Evolutionary conservation across 2,329 filamentous ascomycete genomes (phyloP).

Genomic region (Helicocarpus griseus): DNA sequence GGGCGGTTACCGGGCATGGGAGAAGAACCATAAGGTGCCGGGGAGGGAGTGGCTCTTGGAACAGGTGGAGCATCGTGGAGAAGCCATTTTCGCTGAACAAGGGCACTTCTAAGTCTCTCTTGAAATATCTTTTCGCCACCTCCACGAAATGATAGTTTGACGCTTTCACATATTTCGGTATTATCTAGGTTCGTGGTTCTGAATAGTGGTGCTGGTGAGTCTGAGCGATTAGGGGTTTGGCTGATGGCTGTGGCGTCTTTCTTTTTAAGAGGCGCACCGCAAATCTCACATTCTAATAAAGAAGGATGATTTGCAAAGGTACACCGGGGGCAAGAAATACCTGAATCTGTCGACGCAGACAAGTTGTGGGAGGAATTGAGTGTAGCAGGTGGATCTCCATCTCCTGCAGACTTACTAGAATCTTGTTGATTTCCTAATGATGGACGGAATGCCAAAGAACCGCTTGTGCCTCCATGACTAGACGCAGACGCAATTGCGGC

Average conservation of each 20-base stretch:
- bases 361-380: not conserved
- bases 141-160: constrained; percentile 85
- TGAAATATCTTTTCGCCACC: constrained; percentile 86
- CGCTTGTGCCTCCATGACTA: constrained; percentile 29
- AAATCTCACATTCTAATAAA: constrained; percentile 79
- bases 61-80: constrained; percentile 81
- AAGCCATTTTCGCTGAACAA: constrained; percentile 93
- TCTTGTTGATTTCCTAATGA: not conserved
- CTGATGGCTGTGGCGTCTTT: constrained; percentile 32
- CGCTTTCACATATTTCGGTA: constrained; percentile 57
- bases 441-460: constrained; percentile 1
- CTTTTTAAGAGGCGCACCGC: constrained; percentile 63
- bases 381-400: not conserved
- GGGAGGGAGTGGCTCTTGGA: constrained; percentile 48
- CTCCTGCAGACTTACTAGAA: not conserved
- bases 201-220: constrained; percentile 69
- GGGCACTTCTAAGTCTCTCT: constrained; percentile 75
- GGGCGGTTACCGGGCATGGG: constrained; percentile 16
- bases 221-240: constrained; percentile 40
- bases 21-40: too few species aligned
- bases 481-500: constrained; percentile 68
- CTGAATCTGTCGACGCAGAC: not conserved
- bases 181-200: constrained; percentile 36
- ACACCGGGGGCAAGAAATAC: constrained; percentile 61
- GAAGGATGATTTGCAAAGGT: constrained; percentile 93